phyloP scores from a whole-genome alignment of 768 basidiomycete species.

The Lentinula boryana region DNA sequence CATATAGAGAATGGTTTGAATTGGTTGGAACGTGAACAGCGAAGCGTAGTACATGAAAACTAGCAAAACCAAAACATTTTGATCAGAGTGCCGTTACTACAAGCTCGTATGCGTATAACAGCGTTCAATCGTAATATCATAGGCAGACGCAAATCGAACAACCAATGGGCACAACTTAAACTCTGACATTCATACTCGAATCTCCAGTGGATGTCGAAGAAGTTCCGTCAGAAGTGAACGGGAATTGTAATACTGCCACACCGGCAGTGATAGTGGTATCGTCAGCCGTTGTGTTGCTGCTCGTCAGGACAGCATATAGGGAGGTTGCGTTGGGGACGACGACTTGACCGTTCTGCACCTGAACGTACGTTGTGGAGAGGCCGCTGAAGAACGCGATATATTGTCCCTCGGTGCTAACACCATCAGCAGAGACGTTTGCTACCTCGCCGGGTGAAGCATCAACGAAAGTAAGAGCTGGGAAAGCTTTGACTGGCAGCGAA shows the following conservation, averaged over 20 bases:
- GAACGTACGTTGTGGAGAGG: conserved; percentile 16
- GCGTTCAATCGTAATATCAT: too few relatives aligned
- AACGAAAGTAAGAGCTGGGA: conserved; percentile 34
- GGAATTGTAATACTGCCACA: background rate
- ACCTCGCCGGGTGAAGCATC: conserved; percentile 22
- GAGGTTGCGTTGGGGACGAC: background rate
- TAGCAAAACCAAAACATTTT: too few relatives aligned
- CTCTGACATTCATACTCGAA: too few relatives aligned
- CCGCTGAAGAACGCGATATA: conserved; percentile 38
- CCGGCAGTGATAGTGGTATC: background rate
- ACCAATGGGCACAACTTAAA: too few relatives aligned
- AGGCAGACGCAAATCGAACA: too few relatives aligned
- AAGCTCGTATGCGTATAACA: too few relatives aligned
- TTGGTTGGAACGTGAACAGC: too few relatives aligned
- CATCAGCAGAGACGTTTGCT: conserved; percentile 14
- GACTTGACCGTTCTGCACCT: background rate
- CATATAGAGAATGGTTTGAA: too few relatives aligned
- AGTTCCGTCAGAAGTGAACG: too few relatives aligned
- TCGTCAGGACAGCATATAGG: background rate
- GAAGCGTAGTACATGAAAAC: too few relatives aligned
- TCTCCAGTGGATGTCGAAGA: too few relatives aligned
- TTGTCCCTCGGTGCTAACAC: conserved; percentile 10
- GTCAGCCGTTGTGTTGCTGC: background rate
- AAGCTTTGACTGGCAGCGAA: conserved; percentile 38
- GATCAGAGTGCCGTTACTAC: too few relatives aligned